phyloP scores from a whole-genome alignment of 108 stramenopile genomes.

The Hondaea fermentalgiana region DNA sequence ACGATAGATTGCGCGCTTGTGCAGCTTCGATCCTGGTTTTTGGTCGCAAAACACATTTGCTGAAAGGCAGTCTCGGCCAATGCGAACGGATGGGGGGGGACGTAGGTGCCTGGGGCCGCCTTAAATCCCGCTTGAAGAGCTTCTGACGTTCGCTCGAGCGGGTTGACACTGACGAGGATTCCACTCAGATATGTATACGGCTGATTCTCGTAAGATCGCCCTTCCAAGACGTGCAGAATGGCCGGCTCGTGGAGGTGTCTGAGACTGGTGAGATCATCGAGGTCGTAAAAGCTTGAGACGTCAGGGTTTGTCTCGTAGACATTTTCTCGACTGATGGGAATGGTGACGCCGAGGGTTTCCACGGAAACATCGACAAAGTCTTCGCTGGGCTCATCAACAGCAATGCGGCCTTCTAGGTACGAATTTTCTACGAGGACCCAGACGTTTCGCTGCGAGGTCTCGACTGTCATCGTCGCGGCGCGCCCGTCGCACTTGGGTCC shows the following conservation, averaged over 20 bases:
- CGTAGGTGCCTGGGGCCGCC: not conserved
- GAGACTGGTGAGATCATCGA: not conserved
- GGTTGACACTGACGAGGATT: conserved; percentile 20
- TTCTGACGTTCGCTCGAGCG: not conserved
- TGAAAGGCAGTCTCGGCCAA: conserved; percentile 7
- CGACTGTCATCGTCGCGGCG: too few species aligned
- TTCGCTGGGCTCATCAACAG: not conserved
- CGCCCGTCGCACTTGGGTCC: too few species aligned
- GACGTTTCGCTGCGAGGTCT: not conserved
- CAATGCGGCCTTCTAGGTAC: not conserved
- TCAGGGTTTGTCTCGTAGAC: not conserved
- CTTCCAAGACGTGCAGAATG: not conserved
- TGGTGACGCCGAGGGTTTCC: not conserved
- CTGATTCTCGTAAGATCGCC: not conserved
- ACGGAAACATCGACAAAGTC: not conserved
- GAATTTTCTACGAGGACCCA: not conserved
- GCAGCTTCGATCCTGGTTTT: not conserved
- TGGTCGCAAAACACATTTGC: not conserved
- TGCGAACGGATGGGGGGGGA: not conserved
- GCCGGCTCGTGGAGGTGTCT: conserved; percentile 3
- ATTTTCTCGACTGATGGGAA: not conserved
- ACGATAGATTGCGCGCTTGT: conserved; percentile 8
- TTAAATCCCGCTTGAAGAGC: not conserved
- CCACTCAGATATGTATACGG: conserved; percentile 17
- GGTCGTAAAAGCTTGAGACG: not conserved